These are phyloP conservation scores for Camptophora hylomeconis DNA, from an alignment of 2,329 filamentous ascomycete genomes.

Conservation along the genomic window DNA sequence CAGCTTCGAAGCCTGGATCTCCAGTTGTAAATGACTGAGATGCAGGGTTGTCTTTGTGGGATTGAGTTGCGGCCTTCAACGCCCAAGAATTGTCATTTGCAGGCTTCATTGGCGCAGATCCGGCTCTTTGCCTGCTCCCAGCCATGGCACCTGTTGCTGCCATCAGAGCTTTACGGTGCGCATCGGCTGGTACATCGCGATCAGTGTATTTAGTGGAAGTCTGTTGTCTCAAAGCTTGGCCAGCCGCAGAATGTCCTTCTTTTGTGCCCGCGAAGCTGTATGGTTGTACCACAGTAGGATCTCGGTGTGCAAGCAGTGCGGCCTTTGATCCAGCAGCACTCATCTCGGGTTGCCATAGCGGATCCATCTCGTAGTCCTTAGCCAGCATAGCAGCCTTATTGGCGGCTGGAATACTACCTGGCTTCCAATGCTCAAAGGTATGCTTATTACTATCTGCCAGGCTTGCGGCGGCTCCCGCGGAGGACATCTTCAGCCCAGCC, in stretches of 20 bases:
- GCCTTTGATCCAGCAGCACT: conserved; percentile 60
- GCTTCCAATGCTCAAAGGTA: conserved; percentile 52
- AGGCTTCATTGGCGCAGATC: conserved; percentile 44
- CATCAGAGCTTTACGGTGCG: conserved; percentile 52
- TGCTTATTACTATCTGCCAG: conserved; percentile 61
- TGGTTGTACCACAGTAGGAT: conserved; percentile 32
- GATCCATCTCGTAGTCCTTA: conserved; percentile 48
- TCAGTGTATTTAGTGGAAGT: conserved; percentile 32
- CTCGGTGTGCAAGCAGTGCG: conserved; percentile 51
- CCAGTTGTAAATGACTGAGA: conserved; percentile 34
- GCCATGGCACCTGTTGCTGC: conserved; percentile 70
- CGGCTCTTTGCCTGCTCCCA: conserved; percentile 46
- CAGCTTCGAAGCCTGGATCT: conserved; percentile 37
- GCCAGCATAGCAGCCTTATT: conserved; percentile 46
- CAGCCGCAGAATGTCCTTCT: conserved; percentile 56
- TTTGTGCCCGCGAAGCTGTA: conserved; percentile 37
- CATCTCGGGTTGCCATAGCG: conserved; percentile 49
- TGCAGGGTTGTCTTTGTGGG: conserved; percentile 35
- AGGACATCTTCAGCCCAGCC: conserved; percentile 42
- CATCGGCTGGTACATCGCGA: conserved; percentile 35
- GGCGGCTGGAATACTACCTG: conserved; percentile 47
- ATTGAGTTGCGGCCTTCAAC: conserved; percentile 58
- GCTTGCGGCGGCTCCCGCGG: conserved; percentile 61
- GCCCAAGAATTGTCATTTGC: conserved; percentile 45
- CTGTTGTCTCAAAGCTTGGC: conserved; percentile 47